A percentile compares a stretch with the other conserved stretches of the same genome.
Evolutionary conservation across 2,329 filamentous ascomycete genomes (phyloP).

Genomic region (Sphaerostilbella broomeana): DNA sequence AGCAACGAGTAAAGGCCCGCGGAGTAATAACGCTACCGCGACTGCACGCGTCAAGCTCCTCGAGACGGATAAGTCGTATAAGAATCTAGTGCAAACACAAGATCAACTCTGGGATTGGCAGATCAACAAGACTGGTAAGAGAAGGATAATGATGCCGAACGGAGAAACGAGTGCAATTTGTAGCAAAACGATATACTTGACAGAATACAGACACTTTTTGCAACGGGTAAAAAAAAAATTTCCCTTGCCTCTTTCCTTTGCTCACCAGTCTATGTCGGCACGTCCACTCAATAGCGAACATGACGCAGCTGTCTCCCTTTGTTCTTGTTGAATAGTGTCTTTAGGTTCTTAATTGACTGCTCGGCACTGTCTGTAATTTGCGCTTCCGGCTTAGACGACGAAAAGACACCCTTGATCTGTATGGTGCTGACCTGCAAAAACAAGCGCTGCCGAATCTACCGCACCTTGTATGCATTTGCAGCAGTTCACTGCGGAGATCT

Average conservation of each 20-base stretch:
- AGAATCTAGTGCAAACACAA: too few relatives aligned
- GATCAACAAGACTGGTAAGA: too few relatives aligned
- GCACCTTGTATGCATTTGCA: slow-evolving; percentile 30
- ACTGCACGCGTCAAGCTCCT: too few relatives aligned
- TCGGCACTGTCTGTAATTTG: slow-evolving; percentile 21
- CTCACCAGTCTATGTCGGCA: slow-evolving; percentile 30
- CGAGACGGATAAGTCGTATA: too few relatives aligned
- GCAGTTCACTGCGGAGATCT: slow-evolving; percentile 25
- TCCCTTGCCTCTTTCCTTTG: slow-evolving; percentile 29
- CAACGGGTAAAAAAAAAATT: too few relatives aligned
- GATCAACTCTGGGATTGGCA: too few relatives aligned
- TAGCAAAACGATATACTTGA: too few relatives aligned
- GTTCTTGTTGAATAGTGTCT: slow-evolving; percentile 29
- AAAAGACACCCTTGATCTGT: slow-evolving; percentile 27
- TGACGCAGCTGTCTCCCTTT: slow-evolving; percentile 30
- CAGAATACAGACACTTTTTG: too few relatives aligned
- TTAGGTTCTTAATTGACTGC: slow-evolving; percentile 26
- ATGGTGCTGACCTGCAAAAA: slow-evolving; percentile 32
- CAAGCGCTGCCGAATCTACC: slow-evolving; percentile 27
- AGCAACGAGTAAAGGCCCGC: too few relatives aligned
- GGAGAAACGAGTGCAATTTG: too few relatives aligned
- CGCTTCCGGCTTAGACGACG: slow-evolving; percentile 18
- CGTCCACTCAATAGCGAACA: slow-evolving; percentile 32
- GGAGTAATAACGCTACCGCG: too few relatives aligned
- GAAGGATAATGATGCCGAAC: too few relatives aligned